These are phyloP conservation scores for Aphanomyces invadans DNA, from an alignment of 352 stramenopile species.

Conservation along the genomic window DNA sequence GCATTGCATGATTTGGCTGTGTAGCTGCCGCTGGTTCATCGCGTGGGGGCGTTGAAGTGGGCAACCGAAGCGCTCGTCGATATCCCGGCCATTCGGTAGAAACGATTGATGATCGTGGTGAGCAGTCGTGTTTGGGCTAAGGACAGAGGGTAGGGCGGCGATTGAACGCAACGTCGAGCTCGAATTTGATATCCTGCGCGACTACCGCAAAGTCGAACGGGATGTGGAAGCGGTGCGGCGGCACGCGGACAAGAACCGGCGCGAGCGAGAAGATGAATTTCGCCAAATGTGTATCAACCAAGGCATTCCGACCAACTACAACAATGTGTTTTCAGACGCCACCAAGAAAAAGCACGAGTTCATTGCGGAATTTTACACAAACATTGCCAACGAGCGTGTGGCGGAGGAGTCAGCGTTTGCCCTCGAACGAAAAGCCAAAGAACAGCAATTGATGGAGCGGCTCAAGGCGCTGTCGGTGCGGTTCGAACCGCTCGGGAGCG, in stretches of 20 bases:
- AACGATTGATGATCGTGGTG: background rate
- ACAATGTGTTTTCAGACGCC: conserved; percentile 52
- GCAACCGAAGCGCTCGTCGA: conserved; percentile 60
- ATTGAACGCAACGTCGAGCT: conserved; percentile 53
- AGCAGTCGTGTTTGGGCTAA: background rate
- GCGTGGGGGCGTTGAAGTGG: conserved; percentile 57
- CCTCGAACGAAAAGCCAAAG: conserved; percentile 41
- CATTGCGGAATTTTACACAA: conserved; percentile 58
- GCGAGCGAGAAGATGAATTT: conserved; percentile 54
- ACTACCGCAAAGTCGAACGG: conserved; percentile 41
- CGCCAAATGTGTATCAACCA: conserved; percentile 47
- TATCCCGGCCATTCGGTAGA: conserved; percentile 40
- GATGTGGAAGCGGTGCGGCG: conserved; percentile 51
- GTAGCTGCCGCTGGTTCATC: conserved; percentile 47
- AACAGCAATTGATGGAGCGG: conserved; percentile 34
- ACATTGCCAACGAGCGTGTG: conserved; percentile 40
- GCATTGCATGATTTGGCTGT: too few species aligned
- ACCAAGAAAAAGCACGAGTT: conserved; percentile 57
- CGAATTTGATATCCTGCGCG: conserved; percentile 43
- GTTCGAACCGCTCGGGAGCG: conserved; percentile 53
- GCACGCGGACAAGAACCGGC: conserved; percentile 38
- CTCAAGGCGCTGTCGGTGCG: conserved; percentile 54
- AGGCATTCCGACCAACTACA: conserved; percentile 58
- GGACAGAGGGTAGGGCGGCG: conserved; percentile 31
- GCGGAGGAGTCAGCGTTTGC: conserved; percentile 47